These are phyloP conservation scores for Eremothecium sinecaudum DNA, from an alignment of 1,139 yeast genomes.

Conservation along the genomic window DNA sequence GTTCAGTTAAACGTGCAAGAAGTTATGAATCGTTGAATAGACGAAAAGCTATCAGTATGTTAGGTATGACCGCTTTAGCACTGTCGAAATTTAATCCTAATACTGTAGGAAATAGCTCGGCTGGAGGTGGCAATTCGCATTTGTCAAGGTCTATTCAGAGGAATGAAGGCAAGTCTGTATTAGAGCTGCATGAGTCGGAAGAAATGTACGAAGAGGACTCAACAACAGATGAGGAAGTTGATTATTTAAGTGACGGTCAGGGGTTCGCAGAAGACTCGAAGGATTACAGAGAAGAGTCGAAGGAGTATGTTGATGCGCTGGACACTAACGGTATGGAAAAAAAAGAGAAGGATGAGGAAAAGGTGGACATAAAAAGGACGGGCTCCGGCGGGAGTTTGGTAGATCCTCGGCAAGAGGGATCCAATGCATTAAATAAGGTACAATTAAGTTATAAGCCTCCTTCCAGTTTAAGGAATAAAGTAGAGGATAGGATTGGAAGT, in stretches of 20 bases:
- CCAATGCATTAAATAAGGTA: constrained; percentile 6
- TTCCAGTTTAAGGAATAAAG: constrained; percentile 15
- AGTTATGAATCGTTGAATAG: constrained; percentile 26
- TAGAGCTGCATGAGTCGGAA: constrained; percentile 20
- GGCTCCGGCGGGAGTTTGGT: constrained; percentile 4
- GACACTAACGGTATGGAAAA: constrained; percentile 30
- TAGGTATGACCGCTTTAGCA: constrained; percentile 27
- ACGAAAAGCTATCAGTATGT: constrained; percentile 26
- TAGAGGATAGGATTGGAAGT: constrained; percentile 7
- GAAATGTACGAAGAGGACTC: constrained; percentile 17
- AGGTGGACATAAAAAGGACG: constrained; percentile 18
- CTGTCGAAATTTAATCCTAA: constrained; percentile 22
- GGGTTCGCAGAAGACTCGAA: too few relatives aligned
- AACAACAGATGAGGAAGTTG: constrained; percentile 19
- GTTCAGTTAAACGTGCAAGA: constrained; percentile 7
- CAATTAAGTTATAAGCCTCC: constrained; percentile 24
- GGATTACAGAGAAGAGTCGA: too few relatives aligned
- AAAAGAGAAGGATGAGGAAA: constrained; percentile 33
- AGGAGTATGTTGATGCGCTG: too few relatives aligned
- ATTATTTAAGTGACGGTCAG: constrained; percentile 15
- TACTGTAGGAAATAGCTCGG: constrained; percentile 5
- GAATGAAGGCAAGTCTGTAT: constrained; percentile 24
- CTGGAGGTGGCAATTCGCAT: constrained; percentile 15
- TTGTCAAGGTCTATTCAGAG: constrained; percentile 18
- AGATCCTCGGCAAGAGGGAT: constrained; percentile 6